Percentiles rank a stretch among this genome's conserved stretches.
Conservation (phyloP, 441 rosid genomes). For the Bocquillonia castaneifolia region DNA sequence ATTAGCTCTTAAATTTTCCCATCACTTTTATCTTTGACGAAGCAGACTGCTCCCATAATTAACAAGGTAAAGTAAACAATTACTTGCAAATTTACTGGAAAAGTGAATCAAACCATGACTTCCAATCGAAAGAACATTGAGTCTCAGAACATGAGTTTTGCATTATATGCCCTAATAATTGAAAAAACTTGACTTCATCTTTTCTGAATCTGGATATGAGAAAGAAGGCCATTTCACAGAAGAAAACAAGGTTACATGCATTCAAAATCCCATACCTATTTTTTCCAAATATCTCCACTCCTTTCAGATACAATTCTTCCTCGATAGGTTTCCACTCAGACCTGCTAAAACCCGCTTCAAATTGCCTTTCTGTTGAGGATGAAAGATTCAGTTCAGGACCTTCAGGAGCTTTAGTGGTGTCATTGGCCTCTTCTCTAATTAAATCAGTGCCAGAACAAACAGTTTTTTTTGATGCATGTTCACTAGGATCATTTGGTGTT, state of each 20-base stretch:
- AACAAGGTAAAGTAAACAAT: not conserved
- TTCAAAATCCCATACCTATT: conserved; percentile 56
- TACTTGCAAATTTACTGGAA: conserved; percentile 1
- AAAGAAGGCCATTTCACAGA: not conserved
- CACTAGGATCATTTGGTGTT: conserved; percentile 19
- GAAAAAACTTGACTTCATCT: conserved; percentile 2
- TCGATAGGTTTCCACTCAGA: conserved; percentile 69
- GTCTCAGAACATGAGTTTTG: not conserved
- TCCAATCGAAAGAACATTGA: not conserved
- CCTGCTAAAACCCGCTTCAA: conserved; percentile 17
- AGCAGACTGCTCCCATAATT: too few species aligned
- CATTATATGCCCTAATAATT: not conserved
- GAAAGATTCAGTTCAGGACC: conserved; percentile 32
- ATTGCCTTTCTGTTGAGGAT: conserved; percentile 18
- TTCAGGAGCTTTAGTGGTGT: conserved; percentile 30
- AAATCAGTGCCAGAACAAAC: conserved; percentile 26
- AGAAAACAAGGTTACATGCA: not conserved
- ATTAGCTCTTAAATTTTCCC: too few species aligned
- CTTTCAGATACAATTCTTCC: conserved; percentile 65
- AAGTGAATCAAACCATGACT: not conserved
- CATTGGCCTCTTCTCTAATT: conserved; percentile 27
- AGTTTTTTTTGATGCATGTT: conserved; percentile 17
- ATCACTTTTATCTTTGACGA: too few species aligned
- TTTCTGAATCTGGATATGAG: not conserved
- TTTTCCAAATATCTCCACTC: conserved; percentile 84